Evolutionary conservation across 495 filamentous ascomycete genomes (phyloP), one percentile per base, ranked within the genome.

Genomic region (Penicillium lagena): DNA sequence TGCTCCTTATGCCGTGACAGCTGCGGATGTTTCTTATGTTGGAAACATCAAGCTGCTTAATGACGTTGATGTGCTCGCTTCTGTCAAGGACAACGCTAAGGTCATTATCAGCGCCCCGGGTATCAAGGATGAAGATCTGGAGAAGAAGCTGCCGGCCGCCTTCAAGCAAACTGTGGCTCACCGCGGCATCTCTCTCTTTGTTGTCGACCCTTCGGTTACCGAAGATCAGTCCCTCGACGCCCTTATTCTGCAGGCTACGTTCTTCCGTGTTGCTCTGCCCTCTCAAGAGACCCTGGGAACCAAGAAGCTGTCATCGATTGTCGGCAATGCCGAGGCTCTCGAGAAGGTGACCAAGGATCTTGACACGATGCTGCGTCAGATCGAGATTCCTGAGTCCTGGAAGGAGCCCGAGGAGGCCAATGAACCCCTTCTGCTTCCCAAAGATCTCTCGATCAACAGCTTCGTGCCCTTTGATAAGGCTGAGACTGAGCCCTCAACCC

Each of bases 81-180:
- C 77, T 27, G 67, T 89, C 37, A 90, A 87, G 69, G 61, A 74
- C 22, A 79, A 79, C 40, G 86, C 82, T 31, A 85, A 81, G 46
- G 49, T 98, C 35, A 75, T 97, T 44, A 48, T 95, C 7, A 87
- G 79, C 49, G 74, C 88, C 12, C 78, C 88, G 9, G 84, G 80
- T 41, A 75, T 86, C 48, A 94, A 90, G 65, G 80, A 87, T 37
- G 91, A 91, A 27, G 91, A 96, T 29, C 60, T 91, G 4, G 94
- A 96, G 67, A 95, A 90, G 75, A 90, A 84, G 56, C 73, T 98
- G 29, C 80, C 87, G 2, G 71, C 72, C 12, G 47, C 62, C 13
- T 77, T 89, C 38, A 79, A 80, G 45, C 84, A 84, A 50, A 75
- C 72, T 17, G 65, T 97, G 39, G 78, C 80, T 30, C 66, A 78